A percentile compares a stretch with the other conserved stretches of the same genome.
phyloP scores from a whole-genome alignment of 495 filamentous ascomycete species.

The Penicillium flavigenum region DNA sequence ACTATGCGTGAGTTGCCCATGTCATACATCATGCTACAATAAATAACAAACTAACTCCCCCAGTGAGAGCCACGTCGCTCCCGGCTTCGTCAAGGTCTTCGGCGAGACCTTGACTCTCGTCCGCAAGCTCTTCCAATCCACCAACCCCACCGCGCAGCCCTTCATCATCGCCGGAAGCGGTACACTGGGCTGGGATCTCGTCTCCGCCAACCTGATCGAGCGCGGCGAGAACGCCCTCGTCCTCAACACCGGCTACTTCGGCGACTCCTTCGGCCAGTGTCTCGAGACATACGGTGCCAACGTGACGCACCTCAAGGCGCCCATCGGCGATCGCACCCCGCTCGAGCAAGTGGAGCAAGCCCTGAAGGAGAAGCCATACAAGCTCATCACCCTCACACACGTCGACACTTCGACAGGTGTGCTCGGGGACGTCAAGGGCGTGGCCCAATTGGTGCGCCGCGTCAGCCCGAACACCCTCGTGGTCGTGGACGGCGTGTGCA shows the following conservation, averaged over 20 bases:
- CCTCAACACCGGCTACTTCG: slow-evolving; percentile 95
- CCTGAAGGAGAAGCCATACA: slow-evolving; percentile 84
- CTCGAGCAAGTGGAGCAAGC: slow-evolving; percentile 83
- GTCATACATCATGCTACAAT: background rate
- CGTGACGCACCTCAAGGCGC: slow-evolving; percentile 82
- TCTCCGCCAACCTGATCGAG: slow-evolving; percentile 87
- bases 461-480: slow-evolving; percentile 89
- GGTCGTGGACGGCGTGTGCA: slow-evolving; percentile 94
- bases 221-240: slow-evolving; percentile 86
- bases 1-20: slow-evolving; percentile 72
- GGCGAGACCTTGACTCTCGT: slow-evolving; percentile 85
- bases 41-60: slow-evolving; percentile 11
- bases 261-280: slow-evolving; percentile 90
- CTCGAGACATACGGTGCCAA: slow-evolving; percentile 86
- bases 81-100: slow-evolving; percentile 85
- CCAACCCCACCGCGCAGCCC: slow-evolving; percentile 77
- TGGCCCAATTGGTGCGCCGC: slow-evolving; percentile 76
- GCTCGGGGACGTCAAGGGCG: slow-evolving; percentile 79
- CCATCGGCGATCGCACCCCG: slow-evolving; percentile 85
- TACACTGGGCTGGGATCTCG: slow-evolving; percentile 94
- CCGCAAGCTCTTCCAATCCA: slow-evolving; percentile 89
- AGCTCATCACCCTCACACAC: slow-evolving; percentile 90
- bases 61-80: slow-evolving; percentile 89
- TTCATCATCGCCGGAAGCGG: slow-evolving; percentile 93
- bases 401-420: slow-evolving; percentile 97